Evolutionary conservation across 2,329 filamentous ascomycete species (phyloP).

Genomic region (Colletotrichum sp.): DNA sequence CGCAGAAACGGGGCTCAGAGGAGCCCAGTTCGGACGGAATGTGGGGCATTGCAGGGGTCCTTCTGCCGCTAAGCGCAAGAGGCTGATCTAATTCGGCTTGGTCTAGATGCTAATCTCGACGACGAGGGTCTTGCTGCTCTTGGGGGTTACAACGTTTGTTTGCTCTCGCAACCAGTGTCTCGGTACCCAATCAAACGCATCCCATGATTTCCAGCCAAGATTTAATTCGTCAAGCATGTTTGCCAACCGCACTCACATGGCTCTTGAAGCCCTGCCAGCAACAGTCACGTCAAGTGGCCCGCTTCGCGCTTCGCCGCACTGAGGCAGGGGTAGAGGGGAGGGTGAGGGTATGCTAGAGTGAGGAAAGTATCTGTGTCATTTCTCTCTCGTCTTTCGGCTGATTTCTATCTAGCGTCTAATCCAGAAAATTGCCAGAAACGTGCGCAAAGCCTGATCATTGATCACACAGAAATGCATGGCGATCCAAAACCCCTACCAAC

Average conservation of each 20-base stretch:
- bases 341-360: background rate
- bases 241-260: background rate
- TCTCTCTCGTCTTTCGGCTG: background rate
- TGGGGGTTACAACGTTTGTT: background rate
- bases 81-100: slow-evolving; percentile 13
- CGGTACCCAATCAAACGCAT: slow-evolving; percentile 1
- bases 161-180: slow-evolving; percentile 8
- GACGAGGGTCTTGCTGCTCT: background rate
- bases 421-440: background rate
- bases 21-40: background rate
- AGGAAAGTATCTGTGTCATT: background rate
- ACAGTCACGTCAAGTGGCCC: background rate
- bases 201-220: background rate
- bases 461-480: background rate
- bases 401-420: background rate
- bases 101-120: slow-evolving; percentile 19
- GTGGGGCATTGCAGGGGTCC: background rate
- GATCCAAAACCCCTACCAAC: background rate
- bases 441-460: background rate
- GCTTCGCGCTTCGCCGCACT: background rate
- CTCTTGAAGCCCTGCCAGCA: background rate
- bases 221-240: background rate
- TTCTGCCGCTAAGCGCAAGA: background rate
- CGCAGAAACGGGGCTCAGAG: background rate
- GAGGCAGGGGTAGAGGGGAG: background rate